Evolutionary conservation across 2,329 filamentous ascomycete genomes (phyloP).

Genomic region (Verticillium albo-atrum): DNA sequence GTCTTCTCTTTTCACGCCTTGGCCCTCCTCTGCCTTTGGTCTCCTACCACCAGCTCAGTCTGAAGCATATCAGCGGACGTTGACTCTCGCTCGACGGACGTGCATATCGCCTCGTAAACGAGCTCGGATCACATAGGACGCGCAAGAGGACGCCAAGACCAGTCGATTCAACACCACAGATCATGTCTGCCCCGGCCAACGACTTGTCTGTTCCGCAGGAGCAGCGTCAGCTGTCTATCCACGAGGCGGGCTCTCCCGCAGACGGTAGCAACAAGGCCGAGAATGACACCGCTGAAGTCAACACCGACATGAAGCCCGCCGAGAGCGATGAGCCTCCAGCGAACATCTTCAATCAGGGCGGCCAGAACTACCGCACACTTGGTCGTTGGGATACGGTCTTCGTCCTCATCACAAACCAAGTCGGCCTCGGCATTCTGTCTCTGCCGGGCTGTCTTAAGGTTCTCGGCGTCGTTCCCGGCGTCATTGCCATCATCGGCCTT

Average conservation of each 20-base stretch:
- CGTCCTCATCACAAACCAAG: conserved; percentile 27
- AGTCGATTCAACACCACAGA: not conserved
- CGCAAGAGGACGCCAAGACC: not conserved
- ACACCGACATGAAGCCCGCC: not conserved
- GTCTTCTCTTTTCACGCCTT: not conserved
- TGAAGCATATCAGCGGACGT: not conserved
- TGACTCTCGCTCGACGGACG: not conserved
- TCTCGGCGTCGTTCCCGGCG: conserved; percentile 61
- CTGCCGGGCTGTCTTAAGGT: conserved; percentile 67
- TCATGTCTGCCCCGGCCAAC: not conserved
- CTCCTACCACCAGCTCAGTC: not conserved
- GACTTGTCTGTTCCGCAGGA: not conserved
- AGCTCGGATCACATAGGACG: not conserved
- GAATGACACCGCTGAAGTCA: conserved; percentile 16
- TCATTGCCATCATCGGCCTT: conserved; percentile 62
- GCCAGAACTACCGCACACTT: conserved; percentile 27
- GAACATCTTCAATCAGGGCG: conserved; percentile 24
- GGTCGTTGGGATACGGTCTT: conserved; percentile 27
- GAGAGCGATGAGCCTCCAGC: not conserved
- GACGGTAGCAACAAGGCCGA: not conserved
- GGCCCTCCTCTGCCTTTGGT: not conserved
- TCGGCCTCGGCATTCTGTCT: conserved; percentile 50
- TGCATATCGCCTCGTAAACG: not conserved
- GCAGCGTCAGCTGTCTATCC: not conserved
- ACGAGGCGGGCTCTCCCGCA: not conserved